A percentile compares a stretch with the other conserved stretches of the same genome.
These are phyloP conservation scores for Phytophthora rubi DNA, from an alignment of 352 stramenopile genomes.

Conservation along the genomic window DNA sequence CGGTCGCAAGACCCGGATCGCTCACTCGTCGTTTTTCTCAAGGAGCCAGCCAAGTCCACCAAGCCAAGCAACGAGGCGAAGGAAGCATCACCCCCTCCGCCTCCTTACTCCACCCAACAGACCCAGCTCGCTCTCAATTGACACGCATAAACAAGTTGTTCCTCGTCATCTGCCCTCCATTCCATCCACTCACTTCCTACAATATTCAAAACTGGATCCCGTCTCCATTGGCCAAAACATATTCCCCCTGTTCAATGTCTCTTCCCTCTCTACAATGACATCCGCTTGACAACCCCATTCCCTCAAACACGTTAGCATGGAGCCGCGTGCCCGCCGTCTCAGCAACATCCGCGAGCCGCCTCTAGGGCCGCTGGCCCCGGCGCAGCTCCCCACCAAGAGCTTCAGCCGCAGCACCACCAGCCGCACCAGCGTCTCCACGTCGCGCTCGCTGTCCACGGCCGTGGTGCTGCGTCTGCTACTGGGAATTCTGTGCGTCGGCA, in stretches of 20 bases:
- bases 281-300: neutral
- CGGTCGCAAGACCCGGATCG: conserved; percentile 27
- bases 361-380: conserved; percentile 10
- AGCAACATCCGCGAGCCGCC: conserved; percentile 37
- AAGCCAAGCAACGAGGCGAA: neutral
- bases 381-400: conserved; percentile 18
- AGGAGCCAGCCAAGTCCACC: conserved; percentile 14
- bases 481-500: conserved; percentile 44
- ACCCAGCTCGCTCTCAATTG: conserved; percentile 44
- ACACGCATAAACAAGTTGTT: conserved; percentile 60
- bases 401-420: conserved; percentile 19
- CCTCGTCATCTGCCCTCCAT: conserved; percentile 45
- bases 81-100: conserved; percentile 5
- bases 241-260: neutral
- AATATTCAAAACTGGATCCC: neutral
- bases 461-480: conserved; percentile 53
- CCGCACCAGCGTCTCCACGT: neutral
- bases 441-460: conserved; percentile 33
- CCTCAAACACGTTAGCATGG: conserved; percentile 34
- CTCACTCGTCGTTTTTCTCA: conserved; percentile 47
- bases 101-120: neutral
- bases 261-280: neutral
- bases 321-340: conserved; percentile 49
- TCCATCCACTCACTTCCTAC: conserved; percentile 11
- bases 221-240: conserved; percentile 11